These are phyloP conservation scores for Sonneratia caseolaris DNA, from an alignment of 345 rosid species.

Conservation along the genomic window DNA sequence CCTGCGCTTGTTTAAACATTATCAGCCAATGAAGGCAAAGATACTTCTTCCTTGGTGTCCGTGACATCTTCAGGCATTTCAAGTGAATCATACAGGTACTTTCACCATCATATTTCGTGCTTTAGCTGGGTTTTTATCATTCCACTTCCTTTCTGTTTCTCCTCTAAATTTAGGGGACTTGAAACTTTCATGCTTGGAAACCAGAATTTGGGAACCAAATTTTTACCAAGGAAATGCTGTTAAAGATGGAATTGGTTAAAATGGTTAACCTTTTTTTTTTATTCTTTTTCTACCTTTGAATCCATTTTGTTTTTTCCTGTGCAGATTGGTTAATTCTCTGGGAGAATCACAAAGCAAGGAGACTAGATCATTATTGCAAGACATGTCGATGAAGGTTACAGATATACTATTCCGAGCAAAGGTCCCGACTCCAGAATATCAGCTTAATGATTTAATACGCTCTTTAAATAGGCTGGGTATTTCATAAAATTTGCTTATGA, in stretches of 20 bases:
- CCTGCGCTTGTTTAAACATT: conserved; percentile 8
- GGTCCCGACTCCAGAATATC: conserved; percentile 30
- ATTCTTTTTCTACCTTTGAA: neutral
- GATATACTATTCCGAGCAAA: conserved; percentile 64
- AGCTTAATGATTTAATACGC: neutral
- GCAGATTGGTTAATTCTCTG: conserved; percentile 35
- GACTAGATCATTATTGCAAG: conserved; percentile 46
- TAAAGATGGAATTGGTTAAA: neutral
- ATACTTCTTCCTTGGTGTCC: conserved; percentile 39
- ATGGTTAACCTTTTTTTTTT: neutral
- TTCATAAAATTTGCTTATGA: neutral
- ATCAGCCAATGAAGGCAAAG: conserved; percentile 71
- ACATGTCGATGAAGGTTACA: conserved; percentile 35
- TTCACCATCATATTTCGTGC: no score
- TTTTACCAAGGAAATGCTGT: neutral
- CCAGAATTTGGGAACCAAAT: no score
- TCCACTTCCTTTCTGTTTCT: neutral
- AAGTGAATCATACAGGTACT: conserved; percentile 65
- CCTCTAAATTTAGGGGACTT: no score
- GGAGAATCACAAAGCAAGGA: conserved; percentile 46
- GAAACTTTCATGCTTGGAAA: neutral
- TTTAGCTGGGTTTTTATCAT: neutral
- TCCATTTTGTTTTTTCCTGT: neutral
- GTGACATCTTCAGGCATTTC: conserved; percentile 42
- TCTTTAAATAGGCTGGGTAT: neutral